Percentiles rank a stretch among this genome's conserved stretches.
Evolutionary conservation across 345 rosid species (phyloP).

Genomic region (Ceriops tagal): DNA sequence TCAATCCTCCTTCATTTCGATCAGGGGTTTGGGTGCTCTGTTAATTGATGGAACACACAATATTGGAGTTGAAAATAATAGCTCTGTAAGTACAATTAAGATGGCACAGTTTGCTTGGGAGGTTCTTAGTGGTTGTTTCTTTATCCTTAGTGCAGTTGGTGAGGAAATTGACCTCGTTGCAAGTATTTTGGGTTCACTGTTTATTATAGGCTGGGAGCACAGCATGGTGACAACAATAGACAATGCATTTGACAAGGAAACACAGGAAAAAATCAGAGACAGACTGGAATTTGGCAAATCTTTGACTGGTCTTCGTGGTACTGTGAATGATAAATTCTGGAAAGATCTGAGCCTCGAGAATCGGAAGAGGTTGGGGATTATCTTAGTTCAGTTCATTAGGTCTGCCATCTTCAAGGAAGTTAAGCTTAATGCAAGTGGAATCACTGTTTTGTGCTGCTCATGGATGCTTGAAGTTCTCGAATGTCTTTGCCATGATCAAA

Average conservation of each 20-base stretch:
- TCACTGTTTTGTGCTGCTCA: conserved; percentile 53
- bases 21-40: conserved; percentile 47
- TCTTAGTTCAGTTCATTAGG: conserved; percentile 51
- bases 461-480: conserved; percentile 64
- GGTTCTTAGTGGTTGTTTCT: conserved; percentile 60
- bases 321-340: conserved; percentile 51
- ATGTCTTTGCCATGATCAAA: conserved; percentile 48
- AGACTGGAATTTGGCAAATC: conserved; percentile 43
- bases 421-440: conserved; percentile 35
- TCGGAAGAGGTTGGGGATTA: conserved; percentile 44
- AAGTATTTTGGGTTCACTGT: conserved; percentile 52
- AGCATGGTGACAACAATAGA: conserved; percentile 38
- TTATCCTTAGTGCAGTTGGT: conserved; percentile 47
- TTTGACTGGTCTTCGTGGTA: conserved; percentile 38
- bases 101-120: conserved; percentile 61
- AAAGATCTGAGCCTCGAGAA: conserved; percentile 39
- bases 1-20: conserved; percentile 57
- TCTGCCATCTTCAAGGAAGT: conserved; percentile 55
- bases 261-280: conserved; percentile 27
- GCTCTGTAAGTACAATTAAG: conserved; percentile 29
- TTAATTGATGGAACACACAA: conserved; percentile 32
- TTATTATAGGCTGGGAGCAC: conserved; percentile 65
- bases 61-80: conserved; percentile 26
- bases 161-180: conserved; percentile 55
- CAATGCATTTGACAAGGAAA: conserved; percentile 33